Evolutionary conservation across 2,329 filamentous ascomycete species (phyloP).

Genomic region (Aspergillus sp.): DNA sequence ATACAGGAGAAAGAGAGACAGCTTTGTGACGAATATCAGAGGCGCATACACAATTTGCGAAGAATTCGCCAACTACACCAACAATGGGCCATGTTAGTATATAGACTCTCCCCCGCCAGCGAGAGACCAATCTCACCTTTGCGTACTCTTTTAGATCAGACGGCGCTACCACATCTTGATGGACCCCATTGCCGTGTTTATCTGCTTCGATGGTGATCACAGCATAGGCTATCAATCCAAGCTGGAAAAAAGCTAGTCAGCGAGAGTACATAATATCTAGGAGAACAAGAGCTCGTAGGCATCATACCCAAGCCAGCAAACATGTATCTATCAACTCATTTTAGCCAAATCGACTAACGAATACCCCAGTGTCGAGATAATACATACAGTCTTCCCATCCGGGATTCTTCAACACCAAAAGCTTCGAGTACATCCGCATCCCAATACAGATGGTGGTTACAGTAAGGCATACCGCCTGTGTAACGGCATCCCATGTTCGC

Average conservation of each 20-base stretch:
- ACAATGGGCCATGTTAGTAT: neutral
- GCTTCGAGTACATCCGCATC: conserved; percentile 27
- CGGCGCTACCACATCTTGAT: conserved; percentile 17
- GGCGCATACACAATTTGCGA: conserved; percentile 28
- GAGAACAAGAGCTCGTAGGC: neutral
- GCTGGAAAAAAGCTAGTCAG: conserved; percentile 11
- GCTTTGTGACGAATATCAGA: conserved; percentile 29
- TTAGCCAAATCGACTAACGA: neutral
- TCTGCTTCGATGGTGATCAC: conserved; percentile 21
- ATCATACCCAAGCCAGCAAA: conserved; percentile 21
- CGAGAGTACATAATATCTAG: neutral
- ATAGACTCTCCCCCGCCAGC: neutral
- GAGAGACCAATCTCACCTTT: conserved; percentile 11
- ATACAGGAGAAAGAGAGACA: conserved; percentile 30
- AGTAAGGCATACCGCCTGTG: conserved; percentile 18
- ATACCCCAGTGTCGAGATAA: neutral
- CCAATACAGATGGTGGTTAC: conserved; percentile 19
- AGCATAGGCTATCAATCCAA: conserved; percentile 24
- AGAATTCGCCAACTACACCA: conserved; percentile 20
- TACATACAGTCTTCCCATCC: conserved; percentile 25
- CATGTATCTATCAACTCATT: conserved; percentile 16
- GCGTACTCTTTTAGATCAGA: conserved; percentile 19
- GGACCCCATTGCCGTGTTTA: conserved; percentile 22
- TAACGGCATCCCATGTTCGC: conserved; percentile 20
- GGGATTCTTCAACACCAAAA: conserved; percentile 24